phyloP scores from a whole-genome alignment of 73 alveolate species.

The Tetrahymena malaccensis region DNA sequence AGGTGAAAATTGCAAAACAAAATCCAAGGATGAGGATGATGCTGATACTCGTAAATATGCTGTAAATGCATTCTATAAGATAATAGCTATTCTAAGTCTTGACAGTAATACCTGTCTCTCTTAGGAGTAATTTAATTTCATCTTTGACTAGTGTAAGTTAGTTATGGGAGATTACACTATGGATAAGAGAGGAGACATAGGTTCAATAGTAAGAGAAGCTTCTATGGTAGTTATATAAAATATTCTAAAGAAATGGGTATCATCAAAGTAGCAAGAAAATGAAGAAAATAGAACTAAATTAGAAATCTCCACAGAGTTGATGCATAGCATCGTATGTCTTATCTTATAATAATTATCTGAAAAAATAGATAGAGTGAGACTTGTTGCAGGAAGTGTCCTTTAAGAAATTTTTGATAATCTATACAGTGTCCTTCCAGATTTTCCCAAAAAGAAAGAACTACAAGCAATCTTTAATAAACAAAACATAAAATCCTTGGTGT shows the following conservation, averaged over 20 bases:
- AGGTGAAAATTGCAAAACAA: conserved; percentile 12
- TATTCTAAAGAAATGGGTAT: neutral
- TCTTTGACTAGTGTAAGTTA: neutral
- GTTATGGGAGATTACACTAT: conserved; percentile 29
- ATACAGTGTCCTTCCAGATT: neutral
- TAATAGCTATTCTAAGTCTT: neutral
- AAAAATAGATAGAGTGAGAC: conserved; percentile 37
- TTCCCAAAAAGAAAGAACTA: neutral
- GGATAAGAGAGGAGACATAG: conserved; percentile 32
- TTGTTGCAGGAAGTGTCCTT: conserved; percentile 32
- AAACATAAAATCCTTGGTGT: neutral
- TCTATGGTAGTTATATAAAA: neutral
- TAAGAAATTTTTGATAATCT: conserved; percentile 15
- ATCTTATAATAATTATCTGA: conserved; percentile 15
- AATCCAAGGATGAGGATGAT: conserved; percentile 21
- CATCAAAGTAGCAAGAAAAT: neutral
- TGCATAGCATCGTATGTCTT: conserved; percentile 3
- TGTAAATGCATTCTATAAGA: conserved; percentile 10
- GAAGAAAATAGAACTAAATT: neutral
- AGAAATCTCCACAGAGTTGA: neutral
- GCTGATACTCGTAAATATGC: conserved; percentile 34
- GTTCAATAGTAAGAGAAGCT: conserved; percentile 24
- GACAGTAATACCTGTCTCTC: neutral
- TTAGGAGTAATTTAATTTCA: neutral
- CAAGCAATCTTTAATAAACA: neutral